These are phyloP conservation scores for Globisporangium mamillatum DNA, from an alignment of 352 stramenopile genomes.

Conservation along the genomic window DNA sequence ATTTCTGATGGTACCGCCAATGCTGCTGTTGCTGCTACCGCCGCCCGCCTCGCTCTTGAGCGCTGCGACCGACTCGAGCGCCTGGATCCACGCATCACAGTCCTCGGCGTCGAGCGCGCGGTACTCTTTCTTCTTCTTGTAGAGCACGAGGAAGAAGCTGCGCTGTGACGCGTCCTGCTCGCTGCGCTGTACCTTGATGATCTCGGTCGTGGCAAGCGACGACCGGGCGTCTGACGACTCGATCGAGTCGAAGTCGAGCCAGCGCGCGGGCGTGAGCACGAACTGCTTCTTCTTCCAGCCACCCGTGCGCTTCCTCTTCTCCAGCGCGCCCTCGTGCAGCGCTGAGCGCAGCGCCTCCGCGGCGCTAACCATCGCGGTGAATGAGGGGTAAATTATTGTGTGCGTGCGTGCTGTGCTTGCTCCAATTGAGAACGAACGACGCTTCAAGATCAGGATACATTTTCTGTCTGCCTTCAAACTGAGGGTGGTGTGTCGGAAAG, in stretches of 20 bases:
- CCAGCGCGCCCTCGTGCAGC: slow-evolving; percentile 55
- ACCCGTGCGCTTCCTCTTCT: slow-evolving; percentile 67
- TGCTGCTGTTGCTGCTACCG: background rate
- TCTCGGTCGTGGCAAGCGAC: slow-evolving; percentile 60
- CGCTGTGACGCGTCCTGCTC: slow-evolving; percentile 38
- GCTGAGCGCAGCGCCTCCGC: slow-evolving; percentile 50
- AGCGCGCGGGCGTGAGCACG: slow-evolving; percentile 59
- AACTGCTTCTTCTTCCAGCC: slow-evolving; percentile 84
- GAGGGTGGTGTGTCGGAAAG: too few relatives aligned
- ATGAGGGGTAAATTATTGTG: too few relatives aligned
- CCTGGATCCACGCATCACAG: slow-evolving; percentile 64
- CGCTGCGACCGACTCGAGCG: slow-evolving; percentile 55
- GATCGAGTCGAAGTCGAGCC: slow-evolving; percentile 68
- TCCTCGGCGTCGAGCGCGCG: slow-evolving; percentile 54
- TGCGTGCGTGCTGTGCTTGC: too few relatives aligned
- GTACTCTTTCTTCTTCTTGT: slow-evolving; percentile 81
- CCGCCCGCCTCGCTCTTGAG: slow-evolving; percentile 30
- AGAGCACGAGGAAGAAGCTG: slow-evolving; percentile 56
- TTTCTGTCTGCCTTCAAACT: too few relatives aligned
- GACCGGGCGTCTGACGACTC: slow-evolving; percentile 38
- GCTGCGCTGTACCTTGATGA: slow-evolving; percentile 50
- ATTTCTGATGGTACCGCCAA: background rate
- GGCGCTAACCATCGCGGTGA: slow-evolving; percentile 54
- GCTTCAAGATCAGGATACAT: background rate
- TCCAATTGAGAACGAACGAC: background rate